Evolutionary conservation across 139 green algal species (phyloP).

Genomic region (Chlamydomonas sp.): DNA sequence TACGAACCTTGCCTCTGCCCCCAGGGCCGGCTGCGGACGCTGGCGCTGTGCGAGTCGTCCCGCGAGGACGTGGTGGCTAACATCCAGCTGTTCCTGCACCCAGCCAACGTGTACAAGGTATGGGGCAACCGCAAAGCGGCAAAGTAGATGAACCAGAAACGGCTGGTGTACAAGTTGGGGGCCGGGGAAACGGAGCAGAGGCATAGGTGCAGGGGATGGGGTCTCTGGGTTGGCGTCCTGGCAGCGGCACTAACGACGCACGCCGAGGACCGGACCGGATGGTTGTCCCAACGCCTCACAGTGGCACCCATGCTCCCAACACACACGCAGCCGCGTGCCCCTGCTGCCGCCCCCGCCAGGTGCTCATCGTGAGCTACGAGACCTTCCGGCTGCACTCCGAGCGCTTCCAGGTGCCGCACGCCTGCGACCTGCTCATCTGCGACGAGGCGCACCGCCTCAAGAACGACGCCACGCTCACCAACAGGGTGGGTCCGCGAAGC

Average conservation of each 20-base stretch:
- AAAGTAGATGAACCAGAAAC: neutral
- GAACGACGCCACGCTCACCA: slow-evolving; percentile 95
- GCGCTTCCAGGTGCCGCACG: slow-evolving; percentile 63
- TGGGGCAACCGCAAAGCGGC: neutral
- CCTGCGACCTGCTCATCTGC: slow-evolving; percentile 97
- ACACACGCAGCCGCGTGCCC: neutral
- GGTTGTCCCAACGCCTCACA: too few relatives aligned
- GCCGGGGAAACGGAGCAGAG: too few relatives aligned
- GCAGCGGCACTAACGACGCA: too few relatives aligned
- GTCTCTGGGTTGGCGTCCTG: too few relatives aligned
- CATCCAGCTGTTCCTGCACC: slow-evolving; percentile 83
- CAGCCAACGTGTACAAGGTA: slow-evolving; percentile 60
- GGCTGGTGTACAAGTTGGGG: too few relatives aligned
- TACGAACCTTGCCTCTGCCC: too few relatives aligned
- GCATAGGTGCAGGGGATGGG: too few relatives aligned
- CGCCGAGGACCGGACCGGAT: too few relatives aligned
- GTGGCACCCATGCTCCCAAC: neutral
- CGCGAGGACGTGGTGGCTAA: slow-evolving; percentile 87
- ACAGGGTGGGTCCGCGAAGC: slow-evolving; percentile 63
- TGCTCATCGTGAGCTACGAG: slow-evolving; percentile 96
- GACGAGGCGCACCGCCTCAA: slow-evolving; percentile 99
- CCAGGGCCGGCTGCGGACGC: slow-evolving; percentile 77
- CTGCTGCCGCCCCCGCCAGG: slow-evolving; percentile 41
- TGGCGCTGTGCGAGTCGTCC: slow-evolving; percentile 90
- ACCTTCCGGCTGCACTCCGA: slow-evolving; percentile 95